phyloP scores from a whole-genome alignment of 805 yeast genomes.

The Candida maesae region DNA sequence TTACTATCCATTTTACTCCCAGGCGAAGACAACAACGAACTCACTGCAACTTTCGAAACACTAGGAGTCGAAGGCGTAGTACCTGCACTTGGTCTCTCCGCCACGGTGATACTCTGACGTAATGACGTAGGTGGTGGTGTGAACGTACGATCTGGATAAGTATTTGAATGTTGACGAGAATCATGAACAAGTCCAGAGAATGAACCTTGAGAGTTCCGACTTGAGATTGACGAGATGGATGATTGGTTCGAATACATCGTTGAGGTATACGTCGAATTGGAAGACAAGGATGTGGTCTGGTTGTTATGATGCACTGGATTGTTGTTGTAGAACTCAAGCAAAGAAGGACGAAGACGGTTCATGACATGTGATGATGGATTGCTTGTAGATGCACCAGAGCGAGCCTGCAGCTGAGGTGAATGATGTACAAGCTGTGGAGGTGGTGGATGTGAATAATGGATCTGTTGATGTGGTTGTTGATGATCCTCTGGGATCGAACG shows the following conservation, averaged over 20 bases:
- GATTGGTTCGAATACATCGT: constrained; percentile 24
- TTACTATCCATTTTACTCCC: constrained; percentile 2
- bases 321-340: constrained; percentile 20
- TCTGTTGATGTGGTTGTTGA: constrained; percentile 1
- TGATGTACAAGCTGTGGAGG: neutral
- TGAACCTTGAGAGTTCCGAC: constrained; percentile 22
- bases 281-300: constrained; percentile 19
- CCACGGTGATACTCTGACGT: neutral
- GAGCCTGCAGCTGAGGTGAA: constrained; percentile 2
- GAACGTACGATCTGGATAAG: neutral
- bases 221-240: constrained; percentile 25
- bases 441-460: constrained; percentile 4
- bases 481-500: constrained; percentile 22
- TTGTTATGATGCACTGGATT: constrained; percentile 4
- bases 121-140: neutral
- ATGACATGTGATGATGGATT: constrained; percentile 15
- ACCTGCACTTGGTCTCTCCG: neutral
- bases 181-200: constrained; percentile 12
- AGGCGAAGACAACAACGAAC: constrained; percentile 21
- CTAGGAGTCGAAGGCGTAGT: constrained; percentile 1
- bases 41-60: constrained; percentile 17
- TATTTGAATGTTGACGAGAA: neutral
- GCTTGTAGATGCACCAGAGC: constrained; percentile 7
- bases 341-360: constrained; percentile 25
- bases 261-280: constrained; percentile 17